Evolutionary conservation across 495 filamentous ascomycete genomes (phyloP), one percentile per base, ranked within the genome.

Genomic region (Astrothelium macrocarpum): DNA sequence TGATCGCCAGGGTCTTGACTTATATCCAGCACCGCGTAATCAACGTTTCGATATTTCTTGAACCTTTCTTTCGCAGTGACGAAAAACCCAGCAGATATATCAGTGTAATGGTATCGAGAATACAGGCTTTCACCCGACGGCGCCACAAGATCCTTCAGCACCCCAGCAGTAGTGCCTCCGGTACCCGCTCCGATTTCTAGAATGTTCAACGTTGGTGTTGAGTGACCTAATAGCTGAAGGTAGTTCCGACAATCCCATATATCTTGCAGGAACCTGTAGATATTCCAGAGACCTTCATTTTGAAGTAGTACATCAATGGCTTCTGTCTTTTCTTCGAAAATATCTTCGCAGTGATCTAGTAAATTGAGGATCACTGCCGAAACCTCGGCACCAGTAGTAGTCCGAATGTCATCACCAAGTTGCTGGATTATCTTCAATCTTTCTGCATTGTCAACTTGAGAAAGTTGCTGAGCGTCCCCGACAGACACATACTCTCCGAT

Each of bases 41-140:
- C 31, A 16, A 68, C 45, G 28, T 65, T 39, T 12, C 34, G 23
- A 20, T 49, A 49, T 18, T 2, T n/a, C 45, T 49, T 49, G 58
- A 71, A 68, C 34, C 62, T 62, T 14, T 60, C 60, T 46, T 61
- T 49, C n/a, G 66, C 66, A 12, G 34, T 32, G 25, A 64, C 62
- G 45, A 71, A 68, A 32, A 68, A 68, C 18, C 28, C 49, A 14
- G 59, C 25, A 1, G 69, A 68, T 14, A 68, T 61, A 53, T 71
- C 66, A 18, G 69, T 71, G 62, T 53, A 71, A 20, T 59, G 26
- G 62, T 65, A 71, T 36, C n/a, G 10, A 20, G 45, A 49, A 20
- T 49, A 49, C 45, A 49, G 16, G 5, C 45, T 49, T 20, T 12
- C 32, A 4, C 58, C 32, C 26, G 23, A 34, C 20, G 9, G 34